Evolutionary conservation across 352 stramenopile species (phyloP).

Genomic region (Saprolegnia parasitica): DNA sequence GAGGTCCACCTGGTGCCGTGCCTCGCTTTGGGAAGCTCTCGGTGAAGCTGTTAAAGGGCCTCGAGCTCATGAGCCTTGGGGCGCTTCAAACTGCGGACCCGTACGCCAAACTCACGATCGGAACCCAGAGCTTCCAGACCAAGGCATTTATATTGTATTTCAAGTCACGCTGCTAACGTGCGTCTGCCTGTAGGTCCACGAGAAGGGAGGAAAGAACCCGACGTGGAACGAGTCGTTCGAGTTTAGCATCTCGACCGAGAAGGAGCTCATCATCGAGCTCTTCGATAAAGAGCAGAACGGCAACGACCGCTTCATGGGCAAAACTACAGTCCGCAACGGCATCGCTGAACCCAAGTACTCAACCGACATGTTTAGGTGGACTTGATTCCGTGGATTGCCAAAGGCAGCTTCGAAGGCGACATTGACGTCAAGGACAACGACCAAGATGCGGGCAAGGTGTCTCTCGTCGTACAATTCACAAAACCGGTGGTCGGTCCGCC

Average conservation of each 20-base stretch:
- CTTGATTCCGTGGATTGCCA: slow-evolving; percentile 91
- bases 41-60: slow-evolving; percentile 85
- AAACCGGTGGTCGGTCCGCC: slow-evolving; percentile 47
- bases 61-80: slow-evolving; percentile 90
- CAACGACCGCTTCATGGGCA: slow-evolving; percentile 92
- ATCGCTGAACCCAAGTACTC: not conserved
- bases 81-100: slow-evolving; percentile 91
- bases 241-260: slow-evolving; percentile 94
- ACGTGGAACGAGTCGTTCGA: slow-evolving; percentile 93
- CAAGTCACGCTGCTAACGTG: slow-evolving; percentile 34
- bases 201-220: slow-evolving; percentile 89
- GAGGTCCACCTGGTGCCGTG: slow-evolving; percentile 47
- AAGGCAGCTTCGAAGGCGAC: slow-evolving; percentile 90
- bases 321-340: slow-evolving; percentile 36
- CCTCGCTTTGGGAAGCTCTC: slow-evolving; percentile 89
- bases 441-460: slow-evolving; percentile 77
- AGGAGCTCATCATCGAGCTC: slow-evolving; percentile 89
- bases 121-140: slow-evolving; percentile 70
- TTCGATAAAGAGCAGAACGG: slow-evolving; percentile 88
- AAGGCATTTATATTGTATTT: no score
- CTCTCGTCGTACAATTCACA: slow-evolving; percentile 82
- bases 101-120: slow-evolving; percentile 92
- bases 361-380: slow-evolving; percentile 46
- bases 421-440: slow-evolving; percentile 81
- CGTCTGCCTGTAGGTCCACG: slow-evolving; percentile 61